Base-by-base conservation (phyloP, 257 asterid genomes). In the Salvia rosmarinus region DNA sequence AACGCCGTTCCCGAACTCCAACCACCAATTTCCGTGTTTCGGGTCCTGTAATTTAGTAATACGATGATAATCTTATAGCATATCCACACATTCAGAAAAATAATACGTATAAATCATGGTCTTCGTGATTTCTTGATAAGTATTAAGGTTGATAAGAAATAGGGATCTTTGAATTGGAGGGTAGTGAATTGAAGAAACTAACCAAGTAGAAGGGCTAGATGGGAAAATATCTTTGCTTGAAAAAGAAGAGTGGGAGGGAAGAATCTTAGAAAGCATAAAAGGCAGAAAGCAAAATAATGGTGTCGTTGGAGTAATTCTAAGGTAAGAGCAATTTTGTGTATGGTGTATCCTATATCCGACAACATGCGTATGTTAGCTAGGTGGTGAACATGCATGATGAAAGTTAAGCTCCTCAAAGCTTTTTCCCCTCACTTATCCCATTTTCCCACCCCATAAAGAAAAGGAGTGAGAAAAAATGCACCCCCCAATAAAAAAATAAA, bases 11-110 rank as follows among this genome's bases (percentile, higher is more conserved):
- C 88, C 90, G 16, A 83, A 85, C 67, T 85, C 88, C 37, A 85
- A 80, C 90, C 90, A 85, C 90, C 90, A 85, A 71, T 85, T 85
- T 7, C 90, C 90, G 17, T 83, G 90, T 58, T 83, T 85, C 4
- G 90, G 90, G 50, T 85, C 90, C 90, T 85, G 74, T 2, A 12
- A 14, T 39, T 39, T 39, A 39, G 3, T 20, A 16, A 20, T 11
- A 16, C 7, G 17, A 16, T 14, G 20, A 16, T n/a, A n/a, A 4
- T 1, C 21, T n/a, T n/a, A n/a, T n/a, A n/a, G n/a, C n/a, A n/a
- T n/a, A n/a, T n/a, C 8, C 40, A 4, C 40, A 0, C 8, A 35
- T 8, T 39, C n/a, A n/a, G 1, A 10, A 39, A 6, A 39, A 1
- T 0, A 32, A 32, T 32, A 32, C 0, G 4, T 32, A 32, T 32